Conservation (phyloP, 257 asterid species). For the Marsdenia floribunda region DNA sequence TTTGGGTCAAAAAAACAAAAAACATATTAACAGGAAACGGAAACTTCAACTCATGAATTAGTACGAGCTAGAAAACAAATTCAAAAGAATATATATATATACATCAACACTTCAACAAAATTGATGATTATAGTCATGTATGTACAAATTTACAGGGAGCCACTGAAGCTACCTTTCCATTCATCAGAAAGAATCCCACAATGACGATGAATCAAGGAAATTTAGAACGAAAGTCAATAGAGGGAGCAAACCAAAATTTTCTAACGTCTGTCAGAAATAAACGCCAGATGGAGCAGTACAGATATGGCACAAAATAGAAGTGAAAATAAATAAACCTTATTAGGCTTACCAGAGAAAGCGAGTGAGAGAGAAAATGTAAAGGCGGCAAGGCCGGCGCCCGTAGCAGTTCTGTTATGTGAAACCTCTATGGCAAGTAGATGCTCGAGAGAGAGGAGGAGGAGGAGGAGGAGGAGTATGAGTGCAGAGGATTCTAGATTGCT, state of each 20-base stretch:
- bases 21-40: neutral
- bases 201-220: neutral
- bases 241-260: neutral
- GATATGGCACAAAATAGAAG: neutral
- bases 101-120: neutral
- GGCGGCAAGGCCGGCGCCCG: neutral
- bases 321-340: neutral
- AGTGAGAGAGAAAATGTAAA: neutral
- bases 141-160: neutral
- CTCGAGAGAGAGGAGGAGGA: neutral
- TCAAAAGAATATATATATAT: neutral
- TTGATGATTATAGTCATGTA: neutral
- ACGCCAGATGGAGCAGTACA: neutral
- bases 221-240: conserved; percentile 9
- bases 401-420: neutral
- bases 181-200: neutral
- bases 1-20: neutral
- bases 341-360: conserved; percentile 1
- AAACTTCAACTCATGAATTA: neutral
- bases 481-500: conserved; percentile 10
- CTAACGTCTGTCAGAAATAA: neutral
- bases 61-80: neutral
- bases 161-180: neutral
- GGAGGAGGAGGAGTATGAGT: no score
- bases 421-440: neutral